A percentile compares a stretch with the other conserved stretches of the same genome.
Conservation (phyloP, 257 asterid species). For the Leptodermis oblonga region DNA sequence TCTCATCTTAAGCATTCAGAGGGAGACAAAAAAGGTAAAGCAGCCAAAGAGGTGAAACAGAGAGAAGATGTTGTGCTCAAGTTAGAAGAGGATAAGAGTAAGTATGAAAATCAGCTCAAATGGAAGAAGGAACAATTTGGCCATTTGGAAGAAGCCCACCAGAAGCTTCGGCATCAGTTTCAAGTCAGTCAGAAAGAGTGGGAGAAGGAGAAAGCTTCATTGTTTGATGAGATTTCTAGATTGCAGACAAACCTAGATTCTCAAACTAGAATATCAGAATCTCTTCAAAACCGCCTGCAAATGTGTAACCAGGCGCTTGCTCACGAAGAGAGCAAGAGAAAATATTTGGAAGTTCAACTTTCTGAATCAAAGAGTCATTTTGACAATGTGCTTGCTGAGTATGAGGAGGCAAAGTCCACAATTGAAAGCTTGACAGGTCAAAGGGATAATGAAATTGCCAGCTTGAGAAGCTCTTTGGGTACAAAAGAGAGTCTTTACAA, state of each 20-base stretch:
- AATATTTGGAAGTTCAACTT: constrained; percentile 53
- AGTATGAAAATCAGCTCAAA: constrained; percentile 63
- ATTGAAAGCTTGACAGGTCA: constrained; percentile 46
- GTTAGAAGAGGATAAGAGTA: constrained; percentile 58
- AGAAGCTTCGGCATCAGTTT: constrained; percentile 47
- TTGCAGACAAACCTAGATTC: constrained; percentile 59
- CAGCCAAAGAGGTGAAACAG: constrained; percentile 33
- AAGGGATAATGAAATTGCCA: constrained; percentile 72
- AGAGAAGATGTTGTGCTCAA: constrained; percentile 47
- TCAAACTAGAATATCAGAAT: constrained; percentile 62
- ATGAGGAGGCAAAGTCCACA: constrained; percentile 55
- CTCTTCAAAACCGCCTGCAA: constrained; percentile 55
- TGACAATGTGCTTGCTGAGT: constrained; percentile 57
- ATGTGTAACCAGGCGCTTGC: constrained; percentile 80
- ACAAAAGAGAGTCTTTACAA: constrained; percentile 59
- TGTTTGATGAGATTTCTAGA: constrained; percentile 56
- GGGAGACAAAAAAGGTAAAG: constrained; percentile 26
- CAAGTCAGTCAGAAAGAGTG: constrained; percentile 66
- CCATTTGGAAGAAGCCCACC: constrained; percentile 79
- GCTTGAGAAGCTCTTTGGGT: constrained; percentile 55
- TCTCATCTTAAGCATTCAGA: constrained; percentile 38
- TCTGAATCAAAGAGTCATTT: constrained; percentile 48
- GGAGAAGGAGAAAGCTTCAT: constrained; percentile 58
- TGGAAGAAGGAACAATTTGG: constrained; percentile 88
- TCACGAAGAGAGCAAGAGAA: constrained; percentile 73